phyloP scores from a whole-genome alignment of 1,284 basidiomycete species.

The Naganishia sp. region DNA sequence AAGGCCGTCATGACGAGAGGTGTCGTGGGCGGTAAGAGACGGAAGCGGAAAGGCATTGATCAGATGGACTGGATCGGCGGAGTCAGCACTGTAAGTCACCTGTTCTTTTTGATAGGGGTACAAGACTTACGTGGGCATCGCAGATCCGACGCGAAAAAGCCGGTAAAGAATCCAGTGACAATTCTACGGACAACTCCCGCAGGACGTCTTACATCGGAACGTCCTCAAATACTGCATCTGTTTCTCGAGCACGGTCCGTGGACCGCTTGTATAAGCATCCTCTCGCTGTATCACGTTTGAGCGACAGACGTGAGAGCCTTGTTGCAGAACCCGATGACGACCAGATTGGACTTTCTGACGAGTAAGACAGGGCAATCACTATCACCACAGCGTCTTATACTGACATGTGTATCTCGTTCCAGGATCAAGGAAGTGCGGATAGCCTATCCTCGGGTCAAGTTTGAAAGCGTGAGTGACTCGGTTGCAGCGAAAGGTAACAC shows the following conservation, averaged over 20 bases:
- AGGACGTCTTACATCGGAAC: conserved; percentile 17
- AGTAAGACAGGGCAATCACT: conserved; percentile 58
- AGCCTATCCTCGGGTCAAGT: conserved; percentile 66
- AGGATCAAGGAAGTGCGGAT: conserved; percentile 77
- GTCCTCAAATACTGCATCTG: conserved; percentile 12
- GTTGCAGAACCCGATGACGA: conserved; percentile 51
- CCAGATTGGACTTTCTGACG: conserved; percentile 70
- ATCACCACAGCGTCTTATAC: not conserved
- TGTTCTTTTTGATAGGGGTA: conserved; percentile 17
- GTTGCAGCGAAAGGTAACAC: not conserved
- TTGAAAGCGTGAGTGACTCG: conserved; percentile 68
- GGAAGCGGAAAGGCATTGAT: conserved; percentile 42
- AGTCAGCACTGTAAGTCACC: conserved; percentile 41
- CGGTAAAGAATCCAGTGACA: conserved; percentile 34
- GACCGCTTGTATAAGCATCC: conserved; percentile 20
- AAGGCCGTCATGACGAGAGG: conserved; percentile 53
- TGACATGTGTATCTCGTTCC: not conserved
- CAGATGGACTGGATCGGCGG: conserved; percentile 54
- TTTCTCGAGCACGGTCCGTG: conserved; percentile 15
- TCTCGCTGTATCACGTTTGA: conserved; percentile 14
- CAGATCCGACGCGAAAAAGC: conserved; percentile 38
- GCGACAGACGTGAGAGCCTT: conserved; percentile 27
- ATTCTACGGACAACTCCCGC: conserved; percentile 30
- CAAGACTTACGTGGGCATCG: conserved; percentile 30
- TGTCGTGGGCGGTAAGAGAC: conserved; percentile 37